phyloP scores from a whole-genome alignment of 2,329 filamentous ascomycete genomes.

The Pleoardoris graminearum region DNA sequence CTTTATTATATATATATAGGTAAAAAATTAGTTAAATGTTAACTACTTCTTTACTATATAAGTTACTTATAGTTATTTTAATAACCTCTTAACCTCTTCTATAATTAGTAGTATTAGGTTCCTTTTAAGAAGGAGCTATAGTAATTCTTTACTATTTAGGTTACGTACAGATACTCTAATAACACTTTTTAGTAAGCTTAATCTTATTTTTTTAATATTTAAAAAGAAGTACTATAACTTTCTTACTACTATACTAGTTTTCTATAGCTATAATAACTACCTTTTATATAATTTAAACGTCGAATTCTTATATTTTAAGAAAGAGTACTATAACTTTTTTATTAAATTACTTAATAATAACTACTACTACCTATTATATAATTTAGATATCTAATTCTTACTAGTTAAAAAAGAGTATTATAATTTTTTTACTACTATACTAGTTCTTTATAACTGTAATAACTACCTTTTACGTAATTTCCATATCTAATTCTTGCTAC shows the following conservation, averaged over 20 bases:
- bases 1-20: no score
- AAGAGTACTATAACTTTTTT: slow-evolving; percentile 10
- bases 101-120: no score
- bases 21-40: no score
- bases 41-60: no score
- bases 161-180: no score
- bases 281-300: slow-evolving; percentile 7
- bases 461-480: slow-evolving; percentile 10
- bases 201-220: slow-evolving; percentile 5
- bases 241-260: slow-evolving; percentile 2
- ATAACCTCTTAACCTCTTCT: no score
- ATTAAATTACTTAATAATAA: neutral
- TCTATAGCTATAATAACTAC: slow-evolving; percentile 1
- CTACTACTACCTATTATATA: slow-evolving; percentile 2
- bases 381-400: slow-evolving; percentile 3
- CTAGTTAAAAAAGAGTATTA: slow-evolving; percentile 10
- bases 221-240: slow-evolving; percentile 13
- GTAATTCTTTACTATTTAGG: no score
- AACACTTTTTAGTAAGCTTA: slow-evolving; percentile 7
- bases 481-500: neutral
- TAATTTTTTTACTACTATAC: slow-evolving; percentile 10
- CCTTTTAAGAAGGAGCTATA: no score
- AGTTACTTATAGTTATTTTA: no score
- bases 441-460: neutral
- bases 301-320: slow-evolving; percentile 4